Percentiles rank a stretch among this genome's conserved stretches.
Conservation (phyloP, 257 asterid genomes). For the Scutellaria minor region DNA sequence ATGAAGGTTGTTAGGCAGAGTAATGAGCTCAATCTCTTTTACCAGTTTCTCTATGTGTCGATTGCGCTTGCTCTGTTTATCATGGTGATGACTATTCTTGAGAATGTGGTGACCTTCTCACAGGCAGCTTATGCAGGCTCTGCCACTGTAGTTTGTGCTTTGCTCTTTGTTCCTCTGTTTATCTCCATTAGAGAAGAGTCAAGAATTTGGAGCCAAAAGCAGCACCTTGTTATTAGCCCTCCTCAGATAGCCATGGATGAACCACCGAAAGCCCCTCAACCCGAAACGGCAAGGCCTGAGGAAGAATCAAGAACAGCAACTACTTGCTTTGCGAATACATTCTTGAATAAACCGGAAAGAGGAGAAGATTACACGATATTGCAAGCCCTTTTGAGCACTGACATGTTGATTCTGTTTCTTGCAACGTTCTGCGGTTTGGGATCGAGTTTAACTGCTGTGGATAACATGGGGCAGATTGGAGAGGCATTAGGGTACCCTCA, state of each 20-base stretch:
- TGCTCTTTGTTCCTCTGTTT: conserved; percentile 63
- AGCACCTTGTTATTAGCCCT: background rate
- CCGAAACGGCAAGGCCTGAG: background rate
- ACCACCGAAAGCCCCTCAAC: conserved; percentile 4
- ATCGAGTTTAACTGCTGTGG: conserved; percentile 73
- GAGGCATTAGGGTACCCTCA: conserved; percentile 75
- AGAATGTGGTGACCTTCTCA: conserved; percentile 52
- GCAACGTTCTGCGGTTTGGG: conserved; percentile 83
- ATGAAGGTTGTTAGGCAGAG: conserved; percentile 52
- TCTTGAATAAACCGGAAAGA: conserved; percentile 62
- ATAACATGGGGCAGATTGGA: conserved; percentile 80
- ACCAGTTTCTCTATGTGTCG: conserved; percentile 58
- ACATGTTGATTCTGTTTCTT: conserved; percentile 58
- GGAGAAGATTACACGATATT: conserved; percentile 75
- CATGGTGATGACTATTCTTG: conserved; percentile 69
- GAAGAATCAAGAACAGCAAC: background rate
- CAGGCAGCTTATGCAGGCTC: conserved; percentile 67
- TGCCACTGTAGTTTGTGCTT: conserved; percentile 61
- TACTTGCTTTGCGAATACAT: conserved; percentile 40
- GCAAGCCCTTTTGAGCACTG: conserved; percentile 74
- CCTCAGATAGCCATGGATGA: conserved; percentile 36
- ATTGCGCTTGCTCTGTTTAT: conserved; percentile 66
- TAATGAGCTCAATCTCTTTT: conserved; percentile 56
- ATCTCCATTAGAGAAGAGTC: conserved; percentile 65
- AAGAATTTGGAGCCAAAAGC: conserved; percentile 36